phyloP scores from a whole-genome alignment of 2,329 filamentous ascomycete species.

The Volutella citrinella region DNA sequence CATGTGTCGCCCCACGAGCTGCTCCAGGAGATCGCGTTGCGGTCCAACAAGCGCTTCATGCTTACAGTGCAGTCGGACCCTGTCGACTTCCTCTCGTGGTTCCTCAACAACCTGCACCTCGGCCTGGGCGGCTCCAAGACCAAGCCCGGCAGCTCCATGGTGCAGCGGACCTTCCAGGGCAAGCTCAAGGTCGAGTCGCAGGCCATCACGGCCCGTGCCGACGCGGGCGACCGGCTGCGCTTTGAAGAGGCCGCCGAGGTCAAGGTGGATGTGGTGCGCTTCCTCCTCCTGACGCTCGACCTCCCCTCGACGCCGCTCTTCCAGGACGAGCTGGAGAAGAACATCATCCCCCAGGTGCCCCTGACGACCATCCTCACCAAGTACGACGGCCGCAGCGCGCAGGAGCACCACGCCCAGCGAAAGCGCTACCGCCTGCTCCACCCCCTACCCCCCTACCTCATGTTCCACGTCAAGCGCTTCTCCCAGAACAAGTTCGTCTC shows the following conservation, averaged over 20 bases:
- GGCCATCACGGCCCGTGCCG: conserved; percentile 86
- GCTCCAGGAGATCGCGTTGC: conserved; percentile 87
- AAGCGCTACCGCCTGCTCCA: conserved; percentile 87
- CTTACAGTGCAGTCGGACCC: conserved; percentile 90
- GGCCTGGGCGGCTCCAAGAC: conserved; percentile 86
- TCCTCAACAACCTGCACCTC: conserved; percentile 91
- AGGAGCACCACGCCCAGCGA: conserved; percentile 85
- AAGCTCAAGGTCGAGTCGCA: conserved; percentile 90
- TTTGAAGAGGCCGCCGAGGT: conserved; percentile 90
- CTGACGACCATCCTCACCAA: conserved; percentile 82
- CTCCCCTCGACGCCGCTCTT: conserved; percentile 90
- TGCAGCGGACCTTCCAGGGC: conserved; percentile 93
- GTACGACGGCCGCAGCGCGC: conserved; percentile 84
- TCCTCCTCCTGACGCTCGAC: conserved; percentile 90
- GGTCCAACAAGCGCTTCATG: conserved; percentile 89
- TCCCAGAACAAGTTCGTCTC: conserved; percentile 94
- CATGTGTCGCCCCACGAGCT: conserved; percentile 98
- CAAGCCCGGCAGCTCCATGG: conserved; percentile 78
- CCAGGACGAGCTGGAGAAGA: conserved; percentile 89
- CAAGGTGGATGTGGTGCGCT: conserved; percentile 72
- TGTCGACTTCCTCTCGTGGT: conserved; percentile 96
- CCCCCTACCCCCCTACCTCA: conserved; percentile 83
- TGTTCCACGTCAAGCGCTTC: conserved; percentile 97
- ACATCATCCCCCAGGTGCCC: conserved; percentile 92
- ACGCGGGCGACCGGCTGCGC: conserved; percentile 80